A percentile compares a stretch with the other conserved stretches of the same genome.
These are phyloP conservation scores for Microcos paniculata DNA, from an alignment of 345 rosid genomes.

Conservation along the genomic window DNA sequence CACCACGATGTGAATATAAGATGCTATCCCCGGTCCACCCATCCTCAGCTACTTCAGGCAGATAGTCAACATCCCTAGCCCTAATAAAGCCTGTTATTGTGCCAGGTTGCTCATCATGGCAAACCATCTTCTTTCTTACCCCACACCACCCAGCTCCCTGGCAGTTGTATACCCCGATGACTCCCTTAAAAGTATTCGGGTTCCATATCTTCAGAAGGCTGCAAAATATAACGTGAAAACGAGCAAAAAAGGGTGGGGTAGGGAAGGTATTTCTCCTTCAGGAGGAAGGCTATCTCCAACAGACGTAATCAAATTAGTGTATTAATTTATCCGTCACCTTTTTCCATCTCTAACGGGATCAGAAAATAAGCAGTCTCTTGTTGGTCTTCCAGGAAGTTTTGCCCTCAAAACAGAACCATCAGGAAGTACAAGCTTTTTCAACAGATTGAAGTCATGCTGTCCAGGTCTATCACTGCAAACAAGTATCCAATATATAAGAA, in stretches of 20 bases:
- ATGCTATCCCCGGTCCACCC: slow-evolving; percentile 56
- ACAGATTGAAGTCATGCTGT: slow-evolving; percentile 57
- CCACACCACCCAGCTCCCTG: slow-evolving; percentile 75
- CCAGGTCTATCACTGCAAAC: slow-evolving; percentile 64
- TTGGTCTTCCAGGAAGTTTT: slow-evolving; percentile 68
- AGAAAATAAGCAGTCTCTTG: slow-evolving; percentile 59
- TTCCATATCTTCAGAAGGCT: slow-evolving; percentile 71
- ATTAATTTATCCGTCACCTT: slow-evolving; percentile 34
- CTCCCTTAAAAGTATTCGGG: slow-evolving; percentile 54
- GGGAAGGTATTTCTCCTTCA: not conserved
- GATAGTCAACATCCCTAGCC: slow-evolving; percentile 55
- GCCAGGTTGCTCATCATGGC: slow-evolving; percentile 57
- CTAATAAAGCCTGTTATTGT: slow-evolving; percentile 45
- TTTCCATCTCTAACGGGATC: slow-evolving; percentile 71
- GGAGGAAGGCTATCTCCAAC: not conserved
- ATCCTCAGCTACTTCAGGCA: slow-evolving; percentile 41
- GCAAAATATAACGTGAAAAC: slow-evolving; percentile 1
- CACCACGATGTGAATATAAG: slow-evolving; percentile 52
- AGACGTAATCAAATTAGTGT: too few species aligned
- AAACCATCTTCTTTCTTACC: slow-evolving; percentile 50
- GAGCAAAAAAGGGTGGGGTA: not conserved
- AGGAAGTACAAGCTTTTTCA: slow-evolving; percentile 64
- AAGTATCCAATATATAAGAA: not conserved
- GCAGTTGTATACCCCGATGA: slow-evolving; percentile 63
- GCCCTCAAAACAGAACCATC: slow-evolving; percentile 69